Percentiles rank a stretch among this genome's conserved stretches.
These are phyloP conservation scores for Boechera divaricarpa DNA, from an alignment of 345 rosid genomes.

Conservation along the genomic window DNA sequence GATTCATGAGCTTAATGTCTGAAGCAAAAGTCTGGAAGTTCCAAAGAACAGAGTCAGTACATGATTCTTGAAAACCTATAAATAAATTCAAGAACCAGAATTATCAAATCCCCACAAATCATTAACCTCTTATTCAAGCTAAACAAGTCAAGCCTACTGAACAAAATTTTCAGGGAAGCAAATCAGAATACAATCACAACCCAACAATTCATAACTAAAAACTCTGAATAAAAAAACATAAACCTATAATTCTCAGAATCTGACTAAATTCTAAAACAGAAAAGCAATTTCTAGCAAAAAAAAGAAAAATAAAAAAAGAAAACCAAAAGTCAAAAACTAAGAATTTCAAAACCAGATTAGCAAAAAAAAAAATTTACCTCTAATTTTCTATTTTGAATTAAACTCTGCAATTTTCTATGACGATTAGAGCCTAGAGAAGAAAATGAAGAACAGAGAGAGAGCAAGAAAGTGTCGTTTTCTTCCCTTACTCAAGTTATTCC, in stretches of 20 bases:
- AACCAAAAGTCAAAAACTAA: neutral
- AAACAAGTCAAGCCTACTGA: neutral
- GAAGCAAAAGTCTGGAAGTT: conserved; percentile 13
- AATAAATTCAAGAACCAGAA: neutral
- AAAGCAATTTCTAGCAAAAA: neutral
- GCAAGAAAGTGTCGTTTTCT: conserved; percentile 36
- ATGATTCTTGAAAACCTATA: neutral
- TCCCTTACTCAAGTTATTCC: conserved; percentile 31
- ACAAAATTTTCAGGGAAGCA: neutral
- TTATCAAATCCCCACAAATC: neutral
- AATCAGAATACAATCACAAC: neutral
- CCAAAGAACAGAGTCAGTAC: conserved; percentile 25
- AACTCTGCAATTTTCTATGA: conserved; percentile 8
- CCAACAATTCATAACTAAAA: neutral
- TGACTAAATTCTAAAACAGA: neutral
- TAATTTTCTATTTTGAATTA: neutral
- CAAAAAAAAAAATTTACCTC: neutral
- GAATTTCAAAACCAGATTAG: neutral
- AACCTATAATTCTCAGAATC: conserved; percentile 4
- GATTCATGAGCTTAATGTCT: conserved; percentile 31
- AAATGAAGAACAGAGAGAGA: conserved; percentile 13
- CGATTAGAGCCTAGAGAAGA: conserved; percentile 13
- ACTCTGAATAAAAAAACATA: neutral
- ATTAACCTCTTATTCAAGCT: neutral
- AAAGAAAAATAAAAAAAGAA: no score